Evolutionary conservation across 1,284 basidiomycete species (phyloP), one percentile per base, ranked within the genome.

Genomic region (Papiliotrema terrestris): DNA sequence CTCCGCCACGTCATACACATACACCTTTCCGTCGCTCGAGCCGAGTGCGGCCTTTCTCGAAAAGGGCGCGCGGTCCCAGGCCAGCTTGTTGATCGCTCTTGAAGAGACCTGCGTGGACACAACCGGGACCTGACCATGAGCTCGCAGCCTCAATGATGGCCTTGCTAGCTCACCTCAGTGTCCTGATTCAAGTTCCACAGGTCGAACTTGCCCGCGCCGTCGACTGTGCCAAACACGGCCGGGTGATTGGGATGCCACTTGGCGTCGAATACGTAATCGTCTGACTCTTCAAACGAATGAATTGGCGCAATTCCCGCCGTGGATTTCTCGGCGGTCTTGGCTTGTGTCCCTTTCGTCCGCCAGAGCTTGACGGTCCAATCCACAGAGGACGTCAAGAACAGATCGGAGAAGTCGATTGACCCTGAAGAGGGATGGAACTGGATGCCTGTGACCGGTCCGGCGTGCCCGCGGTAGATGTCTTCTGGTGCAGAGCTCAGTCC

Each of bases 201-300:
- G 71, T 98, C 92, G 75, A 99, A 93, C 69, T 87, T 88, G 35
- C 95, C 96, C 2, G 88, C 87, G 0, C 93, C 96, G 73, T 98
- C 94, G 1, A 92, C 96, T 3, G 85, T 86, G 15, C 89, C 95
- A 73, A 98, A 99, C 43, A 96, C 59, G 0, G 93, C 91, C 3
- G 96, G 96, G 74, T 98, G 94, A 25, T 84, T 80, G 1, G 94
- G 92, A 73, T 98, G 94, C 96, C 96, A 99, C 71, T 87, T 88
- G 48, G 93, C 93, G 76, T 98, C 95, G 77, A 96, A 98, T n/a
- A 98, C 91, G 72, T 98, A 98, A 73, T 98, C 95, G 72, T 92
- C 91, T 13, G 91, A 87, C 75, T 97, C 94, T 65, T 98, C 94
- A 66, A 97, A 96, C 43, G 89, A 91, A 73, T 93, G 88, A 19